Evolutionary conservation across 129 eudicot species (phyloP).

Genomic region (Rutidosis leptorrhynchoides): DNA sequence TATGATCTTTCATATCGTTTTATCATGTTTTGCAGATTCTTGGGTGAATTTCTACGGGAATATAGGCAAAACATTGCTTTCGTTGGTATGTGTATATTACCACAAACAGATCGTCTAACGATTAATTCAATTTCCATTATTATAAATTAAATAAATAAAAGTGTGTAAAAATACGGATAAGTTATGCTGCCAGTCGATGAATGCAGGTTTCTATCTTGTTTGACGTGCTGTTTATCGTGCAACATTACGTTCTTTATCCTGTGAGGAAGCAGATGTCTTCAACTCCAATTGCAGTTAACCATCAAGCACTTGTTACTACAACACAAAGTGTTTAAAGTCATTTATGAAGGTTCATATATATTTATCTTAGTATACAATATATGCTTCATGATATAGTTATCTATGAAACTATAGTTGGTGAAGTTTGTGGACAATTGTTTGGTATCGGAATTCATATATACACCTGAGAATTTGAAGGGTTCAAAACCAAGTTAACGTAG

Average conservation of each 20-base stretch:
- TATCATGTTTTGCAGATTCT: constrained; percentile 43
- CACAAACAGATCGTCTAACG: neutral
- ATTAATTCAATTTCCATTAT: neutral
- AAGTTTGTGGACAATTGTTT: neutral
- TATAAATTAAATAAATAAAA: neutral
- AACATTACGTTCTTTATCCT: constrained; percentile 70
- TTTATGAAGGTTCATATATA: neutral
- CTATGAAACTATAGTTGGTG: neutral
- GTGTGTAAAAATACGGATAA: neutral
- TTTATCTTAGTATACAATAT: too few relatives aligned
- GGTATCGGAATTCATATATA: neutral
- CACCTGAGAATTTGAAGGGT: too few relatives aligned
- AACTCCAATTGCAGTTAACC: constrained; percentile 33
- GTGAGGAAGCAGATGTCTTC: constrained; percentile 34
- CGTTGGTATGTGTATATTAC: constrained; percentile 48
- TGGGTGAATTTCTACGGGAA: constrained; percentile 89
- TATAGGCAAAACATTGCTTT: constrained; percentile 87
- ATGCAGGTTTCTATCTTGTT: constrained; percentile 74
- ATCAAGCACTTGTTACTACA: constrained; percentile 17
- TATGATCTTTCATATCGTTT: constrained; percentile 8
- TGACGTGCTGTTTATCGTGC: constrained; percentile 68
- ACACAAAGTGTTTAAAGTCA: constrained; percentile 2
- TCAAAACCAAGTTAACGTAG: too few relatives aligned
- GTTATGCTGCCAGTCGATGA: neutral
- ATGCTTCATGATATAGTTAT: neutral